Base-by-base conservation (phyloP, 176 grass and related monocot species). In the Oryza coarctata region DNA sequence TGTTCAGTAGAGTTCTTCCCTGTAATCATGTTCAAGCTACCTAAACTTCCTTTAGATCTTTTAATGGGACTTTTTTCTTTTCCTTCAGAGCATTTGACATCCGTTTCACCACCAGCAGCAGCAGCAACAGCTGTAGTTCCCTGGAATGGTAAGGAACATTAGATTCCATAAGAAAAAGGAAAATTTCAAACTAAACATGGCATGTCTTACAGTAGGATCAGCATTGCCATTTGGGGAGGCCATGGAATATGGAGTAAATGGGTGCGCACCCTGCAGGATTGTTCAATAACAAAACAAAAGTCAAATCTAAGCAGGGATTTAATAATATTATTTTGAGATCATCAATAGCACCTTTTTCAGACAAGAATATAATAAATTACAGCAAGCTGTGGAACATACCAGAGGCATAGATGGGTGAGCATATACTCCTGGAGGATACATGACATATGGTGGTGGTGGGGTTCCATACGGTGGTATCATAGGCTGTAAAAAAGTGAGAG, bases 391-490 rank as follows among this genome's bases (percentile, higher is more conserved):
- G 57, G 45, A 85, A 71, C 80, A 61, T 95, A 99, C 96, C 26
- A 74, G 93, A 45, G 93, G 89, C 87, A 99, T 90, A 50, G 96
- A 91, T 70, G 93, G 89, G 74, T 95, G 96, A 88, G 93, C 87
- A 92, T 99, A 99, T 70, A 99, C 84, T 58, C 89, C 91, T 77
- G 93, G 93, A 80, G 96, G 91, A 85, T 99, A 99, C 89, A 94
- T 95, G 76, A 95, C 79, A 88, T 92, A 99, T 77, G 90, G 89
- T 28, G 87, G 78, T 10, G 87, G 83, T 4, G 84, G 83, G 74
- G 90, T 94, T 49, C 92, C 95, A 92, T 93, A 97, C 11, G 94
- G 90, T 79, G 92, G 89, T 45, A 99, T 94, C 82, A 99, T 86
- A 80, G 80, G 89, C 96, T 95, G 89, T 76, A 80, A 70, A 80